phyloP scores from a whole-genome alignment of 805 yeast genomes.

The Lipomyces yamadae region DNA sequence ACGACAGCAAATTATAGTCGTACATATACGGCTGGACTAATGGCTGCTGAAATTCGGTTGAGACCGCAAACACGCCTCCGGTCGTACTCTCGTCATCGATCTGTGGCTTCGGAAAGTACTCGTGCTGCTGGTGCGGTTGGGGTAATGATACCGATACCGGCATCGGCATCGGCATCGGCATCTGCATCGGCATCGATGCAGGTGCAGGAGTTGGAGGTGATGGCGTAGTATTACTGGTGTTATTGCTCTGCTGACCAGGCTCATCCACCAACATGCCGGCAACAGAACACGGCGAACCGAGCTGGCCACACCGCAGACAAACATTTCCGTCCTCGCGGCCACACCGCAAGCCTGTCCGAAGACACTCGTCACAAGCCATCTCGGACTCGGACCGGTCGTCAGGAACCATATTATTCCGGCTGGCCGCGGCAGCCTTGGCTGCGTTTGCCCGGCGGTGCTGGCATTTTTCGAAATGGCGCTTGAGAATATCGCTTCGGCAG shows the following conservation, averaged over 20 bases:
- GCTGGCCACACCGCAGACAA: not conserved
- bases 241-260: not conserved
- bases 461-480: slow-evolving; percentile 60
- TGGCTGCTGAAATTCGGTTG: not conserved
- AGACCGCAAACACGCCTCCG: not conserved
- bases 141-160: not conserved
- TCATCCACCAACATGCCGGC: not conserved
- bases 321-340: not conserved
- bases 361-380: not conserved
- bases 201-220: too few species aligned
- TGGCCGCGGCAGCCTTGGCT: too few species aligned
- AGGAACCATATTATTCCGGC: not conserved
- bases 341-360: not conserved
- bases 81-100: not conserved
- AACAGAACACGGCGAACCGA: not conserved
- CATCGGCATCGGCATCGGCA: too few species aligned
- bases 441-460: slow-evolving; percentile 21
- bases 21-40: not conserved
- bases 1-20: not conserved
- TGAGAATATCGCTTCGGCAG: slow-evolving; percentile 63
- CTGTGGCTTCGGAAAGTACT: not conserved
- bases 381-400: not conserved
- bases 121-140: not conserved
- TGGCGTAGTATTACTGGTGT: too few species aligned
- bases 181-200: too few species aligned